These are phyloP conservation scores for Balakata baccata DNA, from an alignment of 345 rosid genomes.

Conservation along the genomic window DNA sequence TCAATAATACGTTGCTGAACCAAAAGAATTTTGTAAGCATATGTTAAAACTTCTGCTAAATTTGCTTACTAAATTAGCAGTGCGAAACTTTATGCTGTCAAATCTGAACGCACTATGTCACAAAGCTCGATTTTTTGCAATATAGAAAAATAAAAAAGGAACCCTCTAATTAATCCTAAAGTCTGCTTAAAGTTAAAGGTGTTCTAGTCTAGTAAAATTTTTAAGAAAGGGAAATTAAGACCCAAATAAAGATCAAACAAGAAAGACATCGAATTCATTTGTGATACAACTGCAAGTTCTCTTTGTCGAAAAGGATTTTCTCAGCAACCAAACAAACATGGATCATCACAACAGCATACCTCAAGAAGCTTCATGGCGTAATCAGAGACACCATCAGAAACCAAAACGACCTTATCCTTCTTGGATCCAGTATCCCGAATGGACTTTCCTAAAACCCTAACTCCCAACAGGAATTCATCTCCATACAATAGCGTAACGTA, in stretches of 20 bases:
- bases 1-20: background rate
- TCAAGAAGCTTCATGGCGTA: conserved; percentile 61
- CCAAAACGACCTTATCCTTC: conserved; percentile 81
- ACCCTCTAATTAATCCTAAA: background rate
- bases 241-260: background rate
- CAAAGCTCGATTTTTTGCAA: background rate
- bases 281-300: background rate
- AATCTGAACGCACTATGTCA: background rate
- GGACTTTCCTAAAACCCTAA: conserved; percentile 89
- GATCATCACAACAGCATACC: conserved; percentile 23
- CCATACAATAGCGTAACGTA: conserved; percentile 86
- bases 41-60: background rate
- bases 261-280: background rate
- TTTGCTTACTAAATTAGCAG: background rate
- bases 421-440: conserved; percentile 74
- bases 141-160: background rate
- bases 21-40: background rate
- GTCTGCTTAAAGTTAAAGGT: background rate
- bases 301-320: background rate
- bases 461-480: conserved; percentile 91
- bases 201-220: background rate
- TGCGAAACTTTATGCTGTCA: background rate
- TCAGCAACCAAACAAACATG: background rate
- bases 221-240: background rate
- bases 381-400: conserved; percentile 88